A percentile compares a stretch with the other conserved stretches of the same genome.
Conservation (phyloP, 2,329 filamentous ascomycete genomes). For the Fusarium abutilonis region DNA sequence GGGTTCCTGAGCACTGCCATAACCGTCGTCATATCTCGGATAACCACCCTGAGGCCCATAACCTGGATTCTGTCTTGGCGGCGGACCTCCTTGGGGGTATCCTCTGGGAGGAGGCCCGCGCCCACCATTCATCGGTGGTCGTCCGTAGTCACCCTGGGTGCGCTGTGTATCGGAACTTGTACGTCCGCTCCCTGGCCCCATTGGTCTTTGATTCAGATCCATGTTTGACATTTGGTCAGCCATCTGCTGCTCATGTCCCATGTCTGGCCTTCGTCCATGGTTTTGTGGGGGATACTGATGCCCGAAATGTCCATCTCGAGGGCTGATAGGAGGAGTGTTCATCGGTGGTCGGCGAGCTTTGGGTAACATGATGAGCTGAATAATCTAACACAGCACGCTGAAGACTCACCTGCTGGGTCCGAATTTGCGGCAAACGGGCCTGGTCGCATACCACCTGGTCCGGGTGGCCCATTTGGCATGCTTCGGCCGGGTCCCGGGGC, state of each 20-base stretch:
- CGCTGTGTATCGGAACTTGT: slow-evolving; percentile 44
- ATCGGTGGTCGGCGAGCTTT: slow-evolving; percentile 48
- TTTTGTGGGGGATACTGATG: slow-evolving; percentile 38
- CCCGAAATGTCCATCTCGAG: slow-evolving; percentile 43
- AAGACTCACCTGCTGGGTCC: slow-evolving; percentile 55
- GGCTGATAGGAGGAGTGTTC: slow-evolving; percentile 46
- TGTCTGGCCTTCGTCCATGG: slow-evolving; percentile 36
- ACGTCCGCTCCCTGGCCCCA: slow-evolving; percentile 37
- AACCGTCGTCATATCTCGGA: slow-evolving; percentile 44
- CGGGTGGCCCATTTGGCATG: slow-evolving; percentile 44
- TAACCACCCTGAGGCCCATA: slow-evolving; percentile 41
- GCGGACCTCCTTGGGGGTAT: slow-evolving; percentile 48
- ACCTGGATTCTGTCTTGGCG: slow-evolving; percentile 42
- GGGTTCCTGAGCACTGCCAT: slow-evolving; percentile 45
- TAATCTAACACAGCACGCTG: slow-evolving; percentile 2
- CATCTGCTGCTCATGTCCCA: slow-evolving; percentile 47
- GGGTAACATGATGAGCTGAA: slow-evolving; percentile 26
- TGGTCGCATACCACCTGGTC: slow-evolving; percentile 54
- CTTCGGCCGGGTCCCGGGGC: slow-evolving; percentile 45
- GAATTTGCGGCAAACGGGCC: slow-evolving; percentile 54
- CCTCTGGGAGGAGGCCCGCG: slow-evolving; percentile 47
- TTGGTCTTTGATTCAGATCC: slow-evolving; percentile 48
- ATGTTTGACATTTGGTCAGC: slow-evolving; percentile 50
- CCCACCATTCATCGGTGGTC: slow-evolving; percentile 41
- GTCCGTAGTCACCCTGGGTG: slow-evolving; percentile 43